A percentile compares a stretch with the other conserved stretches of the same genome.
phyloP scores from a whole-genome alignment of 202 grass and related monocot species.

The Saccharum hybrid region DNA sequence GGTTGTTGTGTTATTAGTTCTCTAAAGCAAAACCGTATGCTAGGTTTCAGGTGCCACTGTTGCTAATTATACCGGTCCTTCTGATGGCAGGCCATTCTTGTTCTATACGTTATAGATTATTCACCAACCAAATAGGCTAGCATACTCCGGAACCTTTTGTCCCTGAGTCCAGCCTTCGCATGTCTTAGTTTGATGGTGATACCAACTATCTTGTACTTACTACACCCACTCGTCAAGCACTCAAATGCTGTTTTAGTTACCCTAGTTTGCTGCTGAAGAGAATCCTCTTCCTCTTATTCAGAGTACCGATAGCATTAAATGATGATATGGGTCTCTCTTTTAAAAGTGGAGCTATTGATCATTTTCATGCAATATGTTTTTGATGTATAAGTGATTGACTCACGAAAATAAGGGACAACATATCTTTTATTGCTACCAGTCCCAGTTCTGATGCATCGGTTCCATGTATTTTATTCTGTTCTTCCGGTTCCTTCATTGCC shows the following conservation, averaged over 20 bases:
- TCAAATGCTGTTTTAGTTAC: slow-evolving; percentile 1
- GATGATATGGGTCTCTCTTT: slow-evolving; percentile 8
- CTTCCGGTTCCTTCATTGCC: neutral
- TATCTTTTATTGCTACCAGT: neutral
- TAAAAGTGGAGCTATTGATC: slow-evolving; percentile 3
- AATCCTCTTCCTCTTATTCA: slow-evolving; percentile 24
- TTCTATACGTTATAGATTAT: slow-evolving; percentile 35
- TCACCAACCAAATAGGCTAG: slow-evolving; percentile 50
- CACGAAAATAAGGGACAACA: neutral
- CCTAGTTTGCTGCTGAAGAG: slow-evolving; percentile 5
- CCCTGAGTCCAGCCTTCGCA: slow-evolving; percentile 34
- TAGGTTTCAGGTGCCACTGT: slow-evolving; percentile 43
- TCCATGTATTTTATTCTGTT: neutral
- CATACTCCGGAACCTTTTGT: slow-evolving; percentile 39
- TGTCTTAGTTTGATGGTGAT: slow-evolving; percentile 38
- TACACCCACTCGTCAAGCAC: slow-evolving; percentile 2
- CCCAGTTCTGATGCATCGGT: neutral
- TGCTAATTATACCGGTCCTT: slow-evolving; percentile 50
- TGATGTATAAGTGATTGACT: neutral
- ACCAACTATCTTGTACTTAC: slow-evolving; percentile 47
- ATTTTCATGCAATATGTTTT: slow-evolving; percentile 6
- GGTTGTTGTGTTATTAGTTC: neutral
- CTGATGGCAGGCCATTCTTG: slow-evolving; percentile 46
- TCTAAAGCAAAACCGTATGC: neutral
- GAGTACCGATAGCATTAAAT: neutral